Percentiles rank a stretch among this genome's conserved stretches.
Conservation (phyloP, 371 early-diverging fungal species). For the Chytridiales sp. region DNA sequence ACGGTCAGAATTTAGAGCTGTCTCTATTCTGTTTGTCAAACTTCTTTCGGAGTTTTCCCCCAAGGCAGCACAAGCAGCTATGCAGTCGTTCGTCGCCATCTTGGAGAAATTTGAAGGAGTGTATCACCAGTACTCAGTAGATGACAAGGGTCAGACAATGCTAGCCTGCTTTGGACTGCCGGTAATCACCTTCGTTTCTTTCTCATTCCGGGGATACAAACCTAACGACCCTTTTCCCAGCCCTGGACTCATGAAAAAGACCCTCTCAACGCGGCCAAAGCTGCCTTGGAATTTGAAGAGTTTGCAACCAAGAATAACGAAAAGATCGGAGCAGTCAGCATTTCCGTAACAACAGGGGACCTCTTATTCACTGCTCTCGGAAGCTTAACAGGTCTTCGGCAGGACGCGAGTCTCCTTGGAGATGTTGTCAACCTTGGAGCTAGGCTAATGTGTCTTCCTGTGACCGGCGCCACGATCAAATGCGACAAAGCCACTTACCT, state of each 20-base stretch:
- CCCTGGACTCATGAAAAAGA: conserved; percentile 12
- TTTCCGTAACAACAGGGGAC: neutral
- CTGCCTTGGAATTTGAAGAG: neutral
- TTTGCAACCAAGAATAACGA: too few species aligned
- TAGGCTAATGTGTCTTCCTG: neutral
- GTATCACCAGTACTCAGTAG: too few species aligned
- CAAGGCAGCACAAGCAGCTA: too few species aligned
- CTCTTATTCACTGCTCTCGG: conserved; percentile 1
- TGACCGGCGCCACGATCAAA: neutral
- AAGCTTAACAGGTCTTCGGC: neutral
- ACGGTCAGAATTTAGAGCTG: conserved; percentile 3
- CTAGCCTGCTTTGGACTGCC: conserved; percentile 15
- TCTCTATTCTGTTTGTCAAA: conserved; percentile 2
- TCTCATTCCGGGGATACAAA: too few species aligned
- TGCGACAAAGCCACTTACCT: neutral
- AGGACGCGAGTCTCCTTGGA: neutral
- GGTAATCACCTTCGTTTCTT: too few species aligned
- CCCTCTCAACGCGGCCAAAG: neutral
- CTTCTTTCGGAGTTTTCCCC: too few species aligned
- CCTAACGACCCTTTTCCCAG: too few species aligned
- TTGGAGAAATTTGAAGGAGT: too few species aligned
- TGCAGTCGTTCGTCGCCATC: too few species aligned
- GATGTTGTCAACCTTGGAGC: conserved; percentile 1
- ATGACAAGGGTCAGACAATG: conserved; percentile 18
- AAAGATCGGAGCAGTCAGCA: neutral